These are phyloP conservation scores for Ophiostoma australiae DNA, from an alignment of 2,329 filamentous ascomycete species.

Conservation along the genomic window DNA sequence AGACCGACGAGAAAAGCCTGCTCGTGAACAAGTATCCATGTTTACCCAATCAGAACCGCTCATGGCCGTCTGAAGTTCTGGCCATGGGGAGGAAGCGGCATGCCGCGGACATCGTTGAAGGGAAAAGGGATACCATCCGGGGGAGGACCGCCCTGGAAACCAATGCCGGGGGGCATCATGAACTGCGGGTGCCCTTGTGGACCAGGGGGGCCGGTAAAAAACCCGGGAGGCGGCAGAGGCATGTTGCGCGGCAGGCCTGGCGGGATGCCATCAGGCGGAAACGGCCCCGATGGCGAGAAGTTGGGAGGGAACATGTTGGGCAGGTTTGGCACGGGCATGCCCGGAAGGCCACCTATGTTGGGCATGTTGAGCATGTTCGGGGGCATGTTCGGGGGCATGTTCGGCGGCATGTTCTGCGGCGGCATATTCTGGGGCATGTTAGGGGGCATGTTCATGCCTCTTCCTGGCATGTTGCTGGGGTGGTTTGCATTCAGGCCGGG, in stretches of 20 bases:
- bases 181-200: constrained; percentile 42
- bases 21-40: neutral
- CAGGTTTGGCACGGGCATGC: constrained; percentile 16
- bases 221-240: constrained; percentile 54
- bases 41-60: neutral
- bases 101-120: constrained; percentile 44
- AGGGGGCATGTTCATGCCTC: constrained; percentile 25
- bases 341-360: constrained; percentile 32
- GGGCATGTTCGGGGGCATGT: constrained; percentile 22
- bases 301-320: constrained; percentile 49
- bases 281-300: constrained; percentile 46
- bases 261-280: constrained; percentile 45
- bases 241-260: constrained; percentile 50
- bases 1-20: neutral
- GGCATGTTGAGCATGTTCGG: constrained; percentile 21
- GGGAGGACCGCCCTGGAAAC: constrained; percentile 53
- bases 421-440: constrained; percentile 23
- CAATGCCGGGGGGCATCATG: constrained; percentile 51
- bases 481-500: constrained; percentile 39
- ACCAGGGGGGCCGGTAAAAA: constrained; percentile 39
- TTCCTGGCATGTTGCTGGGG: constrained; percentile 20
- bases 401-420: constrained; percentile 21
- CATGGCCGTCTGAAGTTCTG: constrained; percentile 16
- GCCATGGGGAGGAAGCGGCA: constrained; percentile 29
- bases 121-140: constrained; percentile 48